Base-by-base conservation (phyloP, 345 rosid species). In the Rubroshorea leprosula region DNA sequence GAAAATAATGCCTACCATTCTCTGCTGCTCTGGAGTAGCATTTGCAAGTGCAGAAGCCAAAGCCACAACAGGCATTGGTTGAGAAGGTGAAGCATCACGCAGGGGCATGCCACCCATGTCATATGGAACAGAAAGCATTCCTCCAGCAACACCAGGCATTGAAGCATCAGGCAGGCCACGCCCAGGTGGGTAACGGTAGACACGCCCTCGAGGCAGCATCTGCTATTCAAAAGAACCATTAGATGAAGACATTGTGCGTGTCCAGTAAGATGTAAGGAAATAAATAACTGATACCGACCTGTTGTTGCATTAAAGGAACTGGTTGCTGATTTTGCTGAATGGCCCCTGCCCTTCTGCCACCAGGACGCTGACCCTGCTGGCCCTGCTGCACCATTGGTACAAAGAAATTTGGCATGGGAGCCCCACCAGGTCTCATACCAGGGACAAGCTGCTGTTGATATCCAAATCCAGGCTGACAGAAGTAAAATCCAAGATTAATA, bases 361-460 rank as follows among this genome's bases (percentile, higher is more conserved):
- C 85, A 54, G 87, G 96, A 43, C 94, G 93, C 65, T 78, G 96
- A 6, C 89, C 85, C 70, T 85, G 97, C 68, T 86, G 98, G 11
- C 90, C 89, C 57, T 78, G 95, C 73, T 80, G 98, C 67, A 81
- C 96, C 95, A 91, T 88, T 5, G 92, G 98, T 78, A 88, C 76
- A 17, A 55, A 55, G 50, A 49, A 49, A 20, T 60, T 60, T 11
- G 55, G 55, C n/a, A n/a, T n/a, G n/a, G n/a, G n/a, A n/a, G n/a
- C n/a, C n/a, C n/a, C n/a, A n/a, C n/a, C n/a, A n/a, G n/a, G n/a
- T 67, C 92, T 83, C 95, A 92, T 84, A 20, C 93, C 98, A 52
- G 90, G 95, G 70, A 92, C 86, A 38, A 89, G 83, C 73, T 86
- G 97, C 74, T 84, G 98, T 68, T 92, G 98, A 80, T 78, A 89